Base-by-base conservation (phyloP, 2,329 filamentous ascomycete species). In the Fusarium abutilonis region DNA sequence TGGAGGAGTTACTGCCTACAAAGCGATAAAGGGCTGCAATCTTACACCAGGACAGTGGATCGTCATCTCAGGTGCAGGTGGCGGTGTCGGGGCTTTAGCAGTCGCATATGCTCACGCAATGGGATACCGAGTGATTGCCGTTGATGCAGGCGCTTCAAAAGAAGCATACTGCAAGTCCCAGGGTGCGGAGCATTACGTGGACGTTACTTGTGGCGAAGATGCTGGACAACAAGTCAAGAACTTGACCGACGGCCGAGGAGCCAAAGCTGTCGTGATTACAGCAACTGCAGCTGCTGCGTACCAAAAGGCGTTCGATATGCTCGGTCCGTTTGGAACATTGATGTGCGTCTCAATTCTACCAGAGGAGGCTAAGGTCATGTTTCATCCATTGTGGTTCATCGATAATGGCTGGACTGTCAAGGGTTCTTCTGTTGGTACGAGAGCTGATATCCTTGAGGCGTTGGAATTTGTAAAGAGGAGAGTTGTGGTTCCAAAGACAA, bases 1-100 rank as follows among this genome's bases (percentile, higher is more conserved):
- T 49, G 77, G 73, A 5, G 79, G 79, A 1, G 76, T 79, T 0
- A 80, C 78, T 2, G 78, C 77, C 3, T 80, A 79, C 55, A 77
- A 76, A 56, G 77, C 75, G 0, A 60, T 79, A 49, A 78, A 78
- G 62, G 60, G 60, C 4, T 73, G 71, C 45, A 67, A 57, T 8
- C 52, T 72, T 13, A 67, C 61, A 1, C 74, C 75, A 0, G 76
- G 77, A 1, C 71, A 75, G 49, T 77, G 71, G 70, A 51, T 79
- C 1, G 75, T 72, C 2, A 67, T 80, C 2, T 70, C 72, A 0
- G 78, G 78, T 2, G 78, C 70, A 0, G 77, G 74, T 1, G 77
- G 77, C 4, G 78, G 78, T 1, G 75, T 79, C 2, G 78, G 76
- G 2, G 71, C 73, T 11, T 56, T 80, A 14, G 77, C 73, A 0